These are phyloP conservation scores for Penicillium sp. DNA, from an alignment of 2,329 filamentous ascomycete species.

Conservation along the genomic window DNA sequence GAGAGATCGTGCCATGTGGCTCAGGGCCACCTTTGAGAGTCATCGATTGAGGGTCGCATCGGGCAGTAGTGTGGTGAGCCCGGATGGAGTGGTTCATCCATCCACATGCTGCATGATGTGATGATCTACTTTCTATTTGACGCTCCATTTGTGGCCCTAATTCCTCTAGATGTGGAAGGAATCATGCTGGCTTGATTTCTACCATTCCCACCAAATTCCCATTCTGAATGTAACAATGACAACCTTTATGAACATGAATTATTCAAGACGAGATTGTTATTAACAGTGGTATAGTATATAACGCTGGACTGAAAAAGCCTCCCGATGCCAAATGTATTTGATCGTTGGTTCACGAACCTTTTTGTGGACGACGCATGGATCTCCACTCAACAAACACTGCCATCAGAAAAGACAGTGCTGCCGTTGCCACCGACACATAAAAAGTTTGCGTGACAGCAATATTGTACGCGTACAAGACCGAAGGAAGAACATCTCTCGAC, in stretches of 20 bases:
- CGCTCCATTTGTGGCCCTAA: too few species aligned
- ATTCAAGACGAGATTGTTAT: not conserved
- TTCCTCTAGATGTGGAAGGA: too few species aligned
- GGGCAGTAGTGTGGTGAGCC: not conserved
- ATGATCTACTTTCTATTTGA: not conserved
- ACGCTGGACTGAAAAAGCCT: not conserved
- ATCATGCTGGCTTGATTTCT: too few species aligned
- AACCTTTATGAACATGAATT: too few species aligned
- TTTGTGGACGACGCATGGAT: slow-evolving; percentile 27
- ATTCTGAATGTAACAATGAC: too few species aligned
- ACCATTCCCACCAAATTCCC: too few species aligned
- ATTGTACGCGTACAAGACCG: slow-evolving; percentile 37
- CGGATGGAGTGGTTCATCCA: not conserved
- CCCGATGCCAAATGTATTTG: not conserved
- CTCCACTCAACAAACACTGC: slow-evolving; percentile 38
- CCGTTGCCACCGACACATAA: slow-evolving; percentile 35
- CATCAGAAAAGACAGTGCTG: slow-evolving; percentile 28
- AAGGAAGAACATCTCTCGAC: slow-evolving; percentile 21
- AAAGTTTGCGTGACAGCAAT: slow-evolving; percentile 35
- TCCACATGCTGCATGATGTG: slow-evolving; percentile 1
- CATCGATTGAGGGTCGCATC: slow-evolving; percentile 6
- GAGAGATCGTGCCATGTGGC: slow-evolving; percentile 12
- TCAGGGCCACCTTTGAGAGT: slow-evolving; percentile 7
- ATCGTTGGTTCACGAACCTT: slow-evolving; percentile 3
- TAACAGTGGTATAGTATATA: not conserved